Evolutionary conservation across 148 eudicot genomes (phyloP).

Genomic region (Gaultheria prostrata): DNA sequence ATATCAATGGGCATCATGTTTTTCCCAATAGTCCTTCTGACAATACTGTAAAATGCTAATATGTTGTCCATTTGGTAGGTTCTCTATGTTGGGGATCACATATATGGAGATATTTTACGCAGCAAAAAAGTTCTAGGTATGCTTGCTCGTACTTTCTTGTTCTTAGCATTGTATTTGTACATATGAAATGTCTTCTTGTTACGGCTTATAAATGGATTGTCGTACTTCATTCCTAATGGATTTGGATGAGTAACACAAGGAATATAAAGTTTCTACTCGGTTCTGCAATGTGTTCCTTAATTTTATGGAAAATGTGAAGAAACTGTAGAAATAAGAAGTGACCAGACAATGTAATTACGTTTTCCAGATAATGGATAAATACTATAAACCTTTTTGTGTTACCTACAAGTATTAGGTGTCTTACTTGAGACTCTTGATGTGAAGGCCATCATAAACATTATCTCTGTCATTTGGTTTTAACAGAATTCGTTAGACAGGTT

Average conservation of each 20-base stretch:
- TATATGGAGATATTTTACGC: conserved; percentile 92
- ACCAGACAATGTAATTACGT: background rate
- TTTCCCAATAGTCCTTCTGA: background rate
- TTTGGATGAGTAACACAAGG: background rate
- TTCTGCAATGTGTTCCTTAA: background rate
- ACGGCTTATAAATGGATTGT: background rate
- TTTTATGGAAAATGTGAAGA: background rate
- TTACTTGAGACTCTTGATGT: background rate
- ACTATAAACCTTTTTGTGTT: background rate
- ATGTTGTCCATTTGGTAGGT: conserved; percentile 48
- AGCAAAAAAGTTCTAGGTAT: conserved; percentile 94
- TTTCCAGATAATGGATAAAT: background rate
- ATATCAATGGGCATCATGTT: background rate
- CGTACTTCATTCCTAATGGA: background rate
- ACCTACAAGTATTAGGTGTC: background rate
- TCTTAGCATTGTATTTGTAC: background rate
- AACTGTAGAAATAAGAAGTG: background rate
- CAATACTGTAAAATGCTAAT: background rate
- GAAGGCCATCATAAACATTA: background rate
- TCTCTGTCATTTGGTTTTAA: background rate
- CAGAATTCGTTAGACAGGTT: background rate
- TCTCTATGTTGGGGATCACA: conserved; percentile 96
- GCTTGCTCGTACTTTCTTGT: conserved; percentile 13
- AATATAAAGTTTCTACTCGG: background rate
- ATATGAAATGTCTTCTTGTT: background rate